Base-by-base conservation (phyloP, 2,329 filamentous ascomycete genomes). In the Didymosphaeria variabile region DNA sequence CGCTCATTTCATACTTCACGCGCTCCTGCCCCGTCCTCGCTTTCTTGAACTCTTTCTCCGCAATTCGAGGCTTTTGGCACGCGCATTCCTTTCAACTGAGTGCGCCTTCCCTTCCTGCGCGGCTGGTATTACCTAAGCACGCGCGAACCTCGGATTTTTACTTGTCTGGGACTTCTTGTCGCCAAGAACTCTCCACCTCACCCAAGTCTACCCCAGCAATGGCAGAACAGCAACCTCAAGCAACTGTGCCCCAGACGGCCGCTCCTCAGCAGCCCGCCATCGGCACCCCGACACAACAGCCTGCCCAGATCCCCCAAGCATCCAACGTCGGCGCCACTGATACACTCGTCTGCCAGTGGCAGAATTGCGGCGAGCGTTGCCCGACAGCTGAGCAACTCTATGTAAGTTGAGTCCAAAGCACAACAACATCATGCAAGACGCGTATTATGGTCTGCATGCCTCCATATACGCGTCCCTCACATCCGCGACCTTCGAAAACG, bases 341-440 rank as follows among this genome's bases (percentile, higher is more conserved):
- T 72, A 80, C 80, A 67, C 75, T 85, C 26, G 80, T 80, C 38
- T 90, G 87, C 67, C 85, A 88, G 79, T 90, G 87, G 87, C 82
- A 85, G 67, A 85, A 83, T 65, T 90, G 87, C 72, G 83, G 84
- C 67, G 87, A 90, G 70, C 84, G 86, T 66, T 84, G 81, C 67
- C 78, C 86, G 38, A 85, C 83, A 40, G 81, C 87, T 9, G 87
- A 89, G 72, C 77, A 84, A 55, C 86, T 90, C 72, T 90, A 90
- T 76, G 87, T 89, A 83, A 80, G 83, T 74, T 26, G 29, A 34
- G 46, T 31, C 40, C 46, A 55, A 21, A 17, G 32, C 51, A 23
- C 45, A 9, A 13, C 31, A 50, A 36, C 60, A 29, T 15, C 44
- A 17, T 64, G 19, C 36, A 23, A 19, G 23, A 19, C 23, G 57